Conservation (phyloP, 495 filamentous ascomycete genomes). For the Hapsidospora chrysogenum region DNA sequence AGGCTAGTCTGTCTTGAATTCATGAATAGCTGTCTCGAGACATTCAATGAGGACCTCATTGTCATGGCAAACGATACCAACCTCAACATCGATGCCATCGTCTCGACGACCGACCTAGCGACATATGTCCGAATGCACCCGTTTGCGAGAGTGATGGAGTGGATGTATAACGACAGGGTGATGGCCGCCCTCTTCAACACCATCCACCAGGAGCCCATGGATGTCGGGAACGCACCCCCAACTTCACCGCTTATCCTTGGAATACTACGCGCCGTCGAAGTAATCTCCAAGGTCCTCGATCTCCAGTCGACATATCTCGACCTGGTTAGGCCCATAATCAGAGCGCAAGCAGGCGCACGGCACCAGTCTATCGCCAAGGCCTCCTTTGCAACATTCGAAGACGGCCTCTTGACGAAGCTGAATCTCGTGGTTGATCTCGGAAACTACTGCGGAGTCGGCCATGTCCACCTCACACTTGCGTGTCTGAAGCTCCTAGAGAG, state of each 20-base stretch:
- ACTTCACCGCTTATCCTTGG: slow-evolving; percentile 63
- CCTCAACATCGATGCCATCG: slow-evolving; percentile 51
- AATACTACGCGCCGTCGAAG: slow-evolving; percentile 56
- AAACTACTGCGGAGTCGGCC: slow-evolving; percentile 65
- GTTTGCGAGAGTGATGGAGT: slow-evolving; percentile 86
- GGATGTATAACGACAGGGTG: slow-evolving; percentile 89
- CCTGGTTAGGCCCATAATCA: slow-evolving; percentile 63
- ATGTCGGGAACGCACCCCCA: slow-evolving; percentile 45
- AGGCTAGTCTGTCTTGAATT: slow-evolving; percentile 68
- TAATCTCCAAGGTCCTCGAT: slow-evolving; percentile 63
- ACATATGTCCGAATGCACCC: slow-evolving; percentile 76
- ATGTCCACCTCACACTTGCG: slow-evolving; percentile 54
- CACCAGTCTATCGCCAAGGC: slow-evolving; percentile 43
- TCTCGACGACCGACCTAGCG: slow-evolving; percentile 51
- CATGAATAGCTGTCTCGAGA: slow-evolving; percentile 51
- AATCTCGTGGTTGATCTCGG: slow-evolving; percentile 60
- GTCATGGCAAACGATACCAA: slow-evolving; percentile 61
- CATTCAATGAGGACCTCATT: slow-evolving; percentile 86
- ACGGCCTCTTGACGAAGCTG: slow-evolving; percentile 70
- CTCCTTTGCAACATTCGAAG: slow-evolving; percentile 72
- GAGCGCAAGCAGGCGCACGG: slow-evolving; percentile 16
- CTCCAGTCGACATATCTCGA: slow-evolving; percentile 85
- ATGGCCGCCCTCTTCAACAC: slow-evolving; percentile 59
- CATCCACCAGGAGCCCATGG: slow-evolving; percentile 51
- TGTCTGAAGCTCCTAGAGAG: slow-evolving; percentile 71